phyloP scores from a whole-genome alignment of 1,284 basidiomycete species.

The Ganoderma boninense region DNA sequence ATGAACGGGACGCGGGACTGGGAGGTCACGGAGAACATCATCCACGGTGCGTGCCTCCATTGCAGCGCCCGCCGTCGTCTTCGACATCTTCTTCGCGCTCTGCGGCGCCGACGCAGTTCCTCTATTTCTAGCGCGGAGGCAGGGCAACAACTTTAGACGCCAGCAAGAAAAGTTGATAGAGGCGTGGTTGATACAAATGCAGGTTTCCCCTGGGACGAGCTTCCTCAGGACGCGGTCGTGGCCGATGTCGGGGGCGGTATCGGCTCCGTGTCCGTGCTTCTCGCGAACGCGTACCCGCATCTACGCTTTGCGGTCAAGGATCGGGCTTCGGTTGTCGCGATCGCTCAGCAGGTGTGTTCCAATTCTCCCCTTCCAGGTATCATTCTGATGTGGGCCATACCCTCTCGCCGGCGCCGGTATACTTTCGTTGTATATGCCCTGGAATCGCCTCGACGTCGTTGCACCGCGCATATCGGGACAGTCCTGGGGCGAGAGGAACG shows the following conservation, averaged over 20 bases:
- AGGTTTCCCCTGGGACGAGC: constrained; percentile 72
- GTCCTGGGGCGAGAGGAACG: constrained; percentile 29
- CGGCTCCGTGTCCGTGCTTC: constrained; percentile 34
- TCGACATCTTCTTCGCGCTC: background rate
- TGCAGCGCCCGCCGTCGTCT: background rate
- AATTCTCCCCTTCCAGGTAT: background rate
- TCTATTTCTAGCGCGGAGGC: background rate
- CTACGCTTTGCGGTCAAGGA: constrained; percentile 43
- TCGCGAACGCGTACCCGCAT: constrained; percentile 35
- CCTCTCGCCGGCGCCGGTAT: too few relatives aligned
- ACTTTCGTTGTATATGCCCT: background rate
- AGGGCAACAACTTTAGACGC: too few relatives aligned
- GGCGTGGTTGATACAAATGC: background rate
- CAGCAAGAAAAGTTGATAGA: background rate
- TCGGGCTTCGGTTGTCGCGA: constrained; percentile 39
- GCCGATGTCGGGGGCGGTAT: constrained; percentile 45
- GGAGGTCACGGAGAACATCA: constrained; percentile 31
- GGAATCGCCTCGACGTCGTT: background rate
- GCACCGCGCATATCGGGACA: background rate
- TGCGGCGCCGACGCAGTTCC: background rate
- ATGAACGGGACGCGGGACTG: constrained; percentile 32
- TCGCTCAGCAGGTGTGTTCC: constrained; percentile 28
- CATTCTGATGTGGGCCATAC: background rate
- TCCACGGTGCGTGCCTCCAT: constrained; percentile 18
- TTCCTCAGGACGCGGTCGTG: constrained; percentile 56